Conservation (phyloP, 257 asterid species). For the Rubia yunnanensis region DNA sequence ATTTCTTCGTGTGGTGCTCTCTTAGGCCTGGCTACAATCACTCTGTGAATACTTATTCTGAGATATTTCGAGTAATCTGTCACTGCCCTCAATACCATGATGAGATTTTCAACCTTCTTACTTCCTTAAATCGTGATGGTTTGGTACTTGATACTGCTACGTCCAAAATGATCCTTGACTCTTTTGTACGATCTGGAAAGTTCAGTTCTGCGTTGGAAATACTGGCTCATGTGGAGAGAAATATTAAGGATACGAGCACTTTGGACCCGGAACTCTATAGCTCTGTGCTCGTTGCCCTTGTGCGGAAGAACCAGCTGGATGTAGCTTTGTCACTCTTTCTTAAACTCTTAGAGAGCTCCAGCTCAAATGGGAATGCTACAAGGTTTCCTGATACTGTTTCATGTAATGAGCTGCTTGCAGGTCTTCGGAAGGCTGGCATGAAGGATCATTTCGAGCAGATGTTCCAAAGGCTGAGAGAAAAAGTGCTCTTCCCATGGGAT, state of each 20-base stretch:
- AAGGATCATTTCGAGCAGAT: conserved; percentile 53
- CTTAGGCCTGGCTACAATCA: conserved; percentile 55
- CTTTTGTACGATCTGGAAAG: conserved; percentile 54
- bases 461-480: conserved; percentile 44
- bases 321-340: conserved; percentile 62
- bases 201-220: conserved; percentile 61
- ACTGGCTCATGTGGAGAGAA: conserved; percentile 50
- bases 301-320: conserved; percentile 51
- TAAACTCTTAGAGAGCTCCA: conserved; percentile 46
- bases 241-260: conserved; percentile 25
- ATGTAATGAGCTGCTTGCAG: conserved; percentile 81
- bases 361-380: conserved; percentile 17
- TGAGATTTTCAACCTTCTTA: conserved; percentile 44
- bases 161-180: conserved; percentile 58
- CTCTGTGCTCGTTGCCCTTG: conserved; percentile 68
- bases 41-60: conserved; percentile 49
- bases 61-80: conserved; percentile 50
- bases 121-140: conserved; percentile 47
- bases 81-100: conserved; percentile 29
- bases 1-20: conserved; percentile 73
- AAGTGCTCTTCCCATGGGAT: conserved; percentile 54
- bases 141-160: conserved; percentile 49
- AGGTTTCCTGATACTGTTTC: conserved; percentile 58
- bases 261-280: conserved; percentile 47
- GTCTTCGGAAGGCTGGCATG: conserved; percentile 67